These are phyloP conservation scores for Sporobolomyces roseus DNA, from an alignment of 768 basidiomycete genomes.

Conservation along the genomic window DNA sequence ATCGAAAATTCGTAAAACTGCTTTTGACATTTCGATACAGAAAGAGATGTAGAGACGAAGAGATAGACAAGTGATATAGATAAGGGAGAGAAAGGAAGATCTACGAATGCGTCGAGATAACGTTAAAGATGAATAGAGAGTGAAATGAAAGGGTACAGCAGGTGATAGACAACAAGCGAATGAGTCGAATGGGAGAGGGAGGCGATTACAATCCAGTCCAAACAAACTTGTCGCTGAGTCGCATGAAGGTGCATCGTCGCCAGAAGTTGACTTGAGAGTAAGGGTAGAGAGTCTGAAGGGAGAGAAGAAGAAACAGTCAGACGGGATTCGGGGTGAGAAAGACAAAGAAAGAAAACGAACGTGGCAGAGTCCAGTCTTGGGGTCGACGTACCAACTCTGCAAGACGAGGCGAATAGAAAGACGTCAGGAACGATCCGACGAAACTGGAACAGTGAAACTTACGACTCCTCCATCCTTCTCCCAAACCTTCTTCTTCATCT, in stretches of 20 bases:
- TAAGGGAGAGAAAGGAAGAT: too few species aligned
- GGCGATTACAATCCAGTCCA: too few species aligned
- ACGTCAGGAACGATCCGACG: background rate
- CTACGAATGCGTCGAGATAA: too few species aligned
- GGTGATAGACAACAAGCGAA: too few species aligned
- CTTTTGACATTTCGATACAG: too few species aligned
- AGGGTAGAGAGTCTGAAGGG: constrained; percentile 23
- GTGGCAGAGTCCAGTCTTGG: constrained; percentile 25
- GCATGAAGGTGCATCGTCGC: constrained; percentile 23
- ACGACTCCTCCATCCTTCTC: constrained; percentile 36
- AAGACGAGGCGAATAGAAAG: background rate
- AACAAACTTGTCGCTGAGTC: constrained; percentile 18
- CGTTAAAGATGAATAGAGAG: too few species aligned
- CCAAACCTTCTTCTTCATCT: constrained; percentile 39
- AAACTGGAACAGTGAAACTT: background rate
- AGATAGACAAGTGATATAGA: too few species aligned
- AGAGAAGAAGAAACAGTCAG: background rate
- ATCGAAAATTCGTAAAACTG: too few species aligned
- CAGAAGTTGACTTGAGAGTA: constrained; percentile 37
- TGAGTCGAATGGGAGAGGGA: too few species aligned
- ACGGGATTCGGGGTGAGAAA: background rate
- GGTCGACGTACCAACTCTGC: constrained; percentile 40
- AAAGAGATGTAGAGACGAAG: too few species aligned
- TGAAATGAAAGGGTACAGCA: too few species aligned
- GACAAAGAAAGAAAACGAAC: constrained; percentile 1